Conservation (phyloP, 805 yeast genomes). For the Saccharomycopsis guyanensis region DNA sequence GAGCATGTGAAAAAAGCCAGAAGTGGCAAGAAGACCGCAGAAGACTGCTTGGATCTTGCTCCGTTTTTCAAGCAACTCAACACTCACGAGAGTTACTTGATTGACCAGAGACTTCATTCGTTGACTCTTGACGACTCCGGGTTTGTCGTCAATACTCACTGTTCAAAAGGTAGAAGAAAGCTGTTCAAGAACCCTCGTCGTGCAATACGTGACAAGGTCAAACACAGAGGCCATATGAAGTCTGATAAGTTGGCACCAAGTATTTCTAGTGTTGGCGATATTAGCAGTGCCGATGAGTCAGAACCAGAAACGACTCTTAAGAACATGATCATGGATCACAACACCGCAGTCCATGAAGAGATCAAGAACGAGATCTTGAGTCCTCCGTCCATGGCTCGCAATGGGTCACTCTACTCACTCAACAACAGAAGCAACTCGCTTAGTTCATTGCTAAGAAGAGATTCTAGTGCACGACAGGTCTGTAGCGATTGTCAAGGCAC, state of each 20-base stretch:
- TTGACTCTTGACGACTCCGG: slow-evolving; percentile 3
- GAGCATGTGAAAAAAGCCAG: slow-evolving; percentile 16
- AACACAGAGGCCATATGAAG: background rate
- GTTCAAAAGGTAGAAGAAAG: background rate
- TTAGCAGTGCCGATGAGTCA: background rate
- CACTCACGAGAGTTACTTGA: background rate
- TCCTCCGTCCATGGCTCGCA: slow-evolving; percentile 1
- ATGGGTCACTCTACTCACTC: slow-evolving; percentile 11
- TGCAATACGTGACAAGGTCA: background rate
- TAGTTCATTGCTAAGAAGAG: background rate
- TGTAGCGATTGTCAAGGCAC: slow-evolving; percentile 19
- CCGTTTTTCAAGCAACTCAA: slow-evolving; percentile 8
- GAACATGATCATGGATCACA: background rate
- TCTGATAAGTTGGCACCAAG: background rate
- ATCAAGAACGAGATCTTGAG: background rate
- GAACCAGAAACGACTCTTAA: background rate
- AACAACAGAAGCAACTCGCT: slow-evolving; percentile 5
- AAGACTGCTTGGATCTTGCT: slow-evolving; percentile 1
- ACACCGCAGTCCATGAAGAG: background rate
- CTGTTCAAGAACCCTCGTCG: background rate
- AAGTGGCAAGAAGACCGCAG: background rate
- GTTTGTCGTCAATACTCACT: background rate
- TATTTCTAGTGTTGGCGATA: background rate
- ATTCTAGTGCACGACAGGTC: background rate
- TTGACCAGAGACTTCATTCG: background rate